Evolutionary conservation across 75 land plant genomes (phyloP), one percentile per base, ranked within the genome.

Genomic region (Pinus albicaulis): DNA sequence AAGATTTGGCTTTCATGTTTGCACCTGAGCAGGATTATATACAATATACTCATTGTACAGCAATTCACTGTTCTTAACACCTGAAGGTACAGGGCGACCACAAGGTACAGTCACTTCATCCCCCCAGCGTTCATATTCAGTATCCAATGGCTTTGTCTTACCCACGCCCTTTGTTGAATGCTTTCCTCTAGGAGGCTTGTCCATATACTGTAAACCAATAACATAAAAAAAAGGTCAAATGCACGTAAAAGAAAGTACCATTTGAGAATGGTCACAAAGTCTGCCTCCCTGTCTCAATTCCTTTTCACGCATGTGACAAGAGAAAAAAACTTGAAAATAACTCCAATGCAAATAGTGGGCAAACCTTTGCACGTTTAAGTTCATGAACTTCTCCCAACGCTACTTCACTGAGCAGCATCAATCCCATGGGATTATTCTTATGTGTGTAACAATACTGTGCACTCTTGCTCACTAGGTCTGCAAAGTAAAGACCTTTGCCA

Each of bases 401-500:
- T 74, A 96, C 99, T 80, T 96, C 99, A 80, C 93, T 90, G 25
- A 96, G 89, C 63, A 96, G 88, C 95, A 96, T 89, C 60, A 96
- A 74, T 0, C 99, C 99, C 70, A 95, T 88, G n/a, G 98, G 99
- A 74, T 79, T 89, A 19, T 78, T 87, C 85, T 82, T 89, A 12
- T 88, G 84, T 19, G 97, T 92, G 52, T 22, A 96, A 77, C 99
- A 96, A 77, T 96, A 96, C 77, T 96, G 99, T 25, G 99, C 99
- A 83, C 99, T 96, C 77, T 96, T 96, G 79, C 99, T 96, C 25
- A 94, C 99, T 66, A 96, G 81, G 64, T 96, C 99, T 57, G 99
- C 99, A 88, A 96, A 96, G 82, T 96, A 96, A 24, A 96, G 36
- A 17, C 99, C 99, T 81, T 96, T 96, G 4, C 99, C 99, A 80